These are phyloP conservation scores for Dothistroma septosporum DNA, from an alignment of 2,329 filamentous ascomycete genomes.

Conservation along the genomic window DNA sequence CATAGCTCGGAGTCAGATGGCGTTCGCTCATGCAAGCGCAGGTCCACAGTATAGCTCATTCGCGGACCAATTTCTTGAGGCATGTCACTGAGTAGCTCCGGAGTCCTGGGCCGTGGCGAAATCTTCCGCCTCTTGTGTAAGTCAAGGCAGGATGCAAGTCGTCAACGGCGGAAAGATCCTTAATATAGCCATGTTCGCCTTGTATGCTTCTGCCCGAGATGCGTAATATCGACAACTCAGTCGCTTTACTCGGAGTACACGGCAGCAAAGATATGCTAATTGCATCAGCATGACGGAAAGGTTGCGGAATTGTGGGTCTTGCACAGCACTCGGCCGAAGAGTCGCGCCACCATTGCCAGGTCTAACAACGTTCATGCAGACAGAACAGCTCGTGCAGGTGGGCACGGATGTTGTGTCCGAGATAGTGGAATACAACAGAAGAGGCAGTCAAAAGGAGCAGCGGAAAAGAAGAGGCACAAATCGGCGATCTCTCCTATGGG, in stretches of 20 bases:
- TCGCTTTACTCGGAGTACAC: too few species aligned
- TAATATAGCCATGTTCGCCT: not conserved
- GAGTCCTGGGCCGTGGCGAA: not conserved
- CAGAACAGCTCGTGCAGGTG: not conserved
- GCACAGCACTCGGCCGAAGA: not conserved
- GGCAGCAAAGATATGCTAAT: not conserved
- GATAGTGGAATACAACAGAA: not conserved
- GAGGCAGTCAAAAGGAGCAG: not conserved
- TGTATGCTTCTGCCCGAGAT: too few species aligned
- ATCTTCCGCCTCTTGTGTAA: not conserved
- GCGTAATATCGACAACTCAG: not conserved
- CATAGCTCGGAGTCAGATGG: not conserved
- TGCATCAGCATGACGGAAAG: conserved; percentile 13
- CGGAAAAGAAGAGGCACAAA: not conserved
- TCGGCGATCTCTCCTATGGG: not conserved
- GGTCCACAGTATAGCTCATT: not conserved
- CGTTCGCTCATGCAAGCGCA: not conserved
- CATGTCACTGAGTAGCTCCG: not conserved
- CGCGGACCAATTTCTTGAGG: not conserved
- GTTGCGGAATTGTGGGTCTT: not conserved
- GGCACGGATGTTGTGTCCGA: not conserved
- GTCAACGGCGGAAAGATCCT: too few species aligned
- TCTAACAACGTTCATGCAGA: not conserved
- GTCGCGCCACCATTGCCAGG: conserved; percentile 9
- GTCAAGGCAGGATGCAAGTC: too few species aligned